A percentile compares a stretch with the other conserved stretches of the same genome.
phyloP scores from a whole-genome alignment of 352 stramenopile species.

The Phytophthora syringae region DNA sequence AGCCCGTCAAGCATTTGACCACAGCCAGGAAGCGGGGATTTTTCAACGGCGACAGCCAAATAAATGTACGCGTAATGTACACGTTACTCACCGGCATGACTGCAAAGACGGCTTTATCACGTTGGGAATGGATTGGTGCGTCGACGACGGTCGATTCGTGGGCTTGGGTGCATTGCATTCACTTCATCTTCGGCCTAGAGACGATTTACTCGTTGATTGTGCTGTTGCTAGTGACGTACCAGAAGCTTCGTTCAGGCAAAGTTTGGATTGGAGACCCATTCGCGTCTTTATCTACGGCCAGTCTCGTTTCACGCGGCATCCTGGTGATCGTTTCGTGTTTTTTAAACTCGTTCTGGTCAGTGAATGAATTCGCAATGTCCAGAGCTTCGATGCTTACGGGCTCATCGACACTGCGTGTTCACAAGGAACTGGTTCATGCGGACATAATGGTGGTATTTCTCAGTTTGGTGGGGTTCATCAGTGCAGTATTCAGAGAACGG shows the following conservation, averaged over 20 bases:
- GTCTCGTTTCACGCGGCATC: constrained; percentile 16
- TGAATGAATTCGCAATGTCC: constrained; percentile 34
- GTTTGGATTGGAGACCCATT: constrained; percentile 53
- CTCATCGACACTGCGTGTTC: constrained; percentile 9
- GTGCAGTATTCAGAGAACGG: constrained; percentile 15
- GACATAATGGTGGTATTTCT: constrained; percentile 31
- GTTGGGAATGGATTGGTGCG: constrained; percentile 22
- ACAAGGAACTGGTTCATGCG: constrained; percentile 35
- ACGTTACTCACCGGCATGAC: not conserved
- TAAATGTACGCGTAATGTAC: constrained; percentile 26
- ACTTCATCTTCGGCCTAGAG: constrained; percentile 36
- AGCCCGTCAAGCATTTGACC: constrained; percentile 33
- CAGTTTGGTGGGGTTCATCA: constrained; percentile 13
- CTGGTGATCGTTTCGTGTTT: constrained; percentile 32
- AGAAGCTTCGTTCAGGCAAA: constrained; percentile 28
- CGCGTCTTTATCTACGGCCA: constrained; percentile 30
- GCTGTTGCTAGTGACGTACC: constrained; percentile 33
- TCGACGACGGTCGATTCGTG: constrained; percentile 27
- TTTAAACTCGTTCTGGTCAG: constrained; percentile 33
- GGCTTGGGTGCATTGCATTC: constrained; percentile 42
- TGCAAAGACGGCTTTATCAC: constrained; percentile 1
- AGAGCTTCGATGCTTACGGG: constrained; percentile 9
- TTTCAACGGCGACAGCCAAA: constrained; percentile 35
- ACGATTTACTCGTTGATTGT: constrained; percentile 30
- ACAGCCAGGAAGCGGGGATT: constrained; percentile 33